Evolutionary conservation across 164 flowering plant species (phyloP).

Genomic region (Stephania cephalantha): DNA sequence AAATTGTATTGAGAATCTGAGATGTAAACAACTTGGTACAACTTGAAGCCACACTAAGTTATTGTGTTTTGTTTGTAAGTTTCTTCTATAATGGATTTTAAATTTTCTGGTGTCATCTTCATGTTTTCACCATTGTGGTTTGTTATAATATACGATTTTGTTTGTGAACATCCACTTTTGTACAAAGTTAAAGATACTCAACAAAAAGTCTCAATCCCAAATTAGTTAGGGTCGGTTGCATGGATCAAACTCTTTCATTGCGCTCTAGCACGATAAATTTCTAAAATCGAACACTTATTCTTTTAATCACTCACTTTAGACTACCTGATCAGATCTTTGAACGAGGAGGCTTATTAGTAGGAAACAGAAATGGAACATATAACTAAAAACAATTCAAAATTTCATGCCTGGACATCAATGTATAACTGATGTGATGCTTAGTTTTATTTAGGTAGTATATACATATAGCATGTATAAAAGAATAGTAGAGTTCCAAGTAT

Average conservation of each 20-base stretch:
- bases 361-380: background rate
- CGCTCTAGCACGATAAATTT: too few species aligned
- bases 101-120: background rate
- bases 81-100: background rate
- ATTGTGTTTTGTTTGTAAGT: background rate
- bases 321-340: too few species aligned
- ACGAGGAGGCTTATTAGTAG: background rate
- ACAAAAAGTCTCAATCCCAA: too few species aligned
- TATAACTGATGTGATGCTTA: background rate
- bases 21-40: conserved; percentile 4
- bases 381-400: background rate
- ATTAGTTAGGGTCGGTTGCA: too few species aligned
- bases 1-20: background rate
- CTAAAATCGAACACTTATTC: too few species aligned
- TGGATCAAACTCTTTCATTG: too few species aligned
- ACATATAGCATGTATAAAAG: conserved; percentile 1
- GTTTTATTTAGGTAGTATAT: conserved; percentile 5
- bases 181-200: too few species aligned
- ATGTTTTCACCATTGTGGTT: background rate
- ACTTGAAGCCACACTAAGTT: conserved; percentile 1
- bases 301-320: too few species aligned
- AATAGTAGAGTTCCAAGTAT: conserved; percentile 2
- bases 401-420: background rate
- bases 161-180: too few species aligned
- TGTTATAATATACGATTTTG: background rate